These are phyloP conservation scores for Puya raimondii DNA, from an alignment of 176 grass and related monocot species.

Conservation along the genomic window DNA sequence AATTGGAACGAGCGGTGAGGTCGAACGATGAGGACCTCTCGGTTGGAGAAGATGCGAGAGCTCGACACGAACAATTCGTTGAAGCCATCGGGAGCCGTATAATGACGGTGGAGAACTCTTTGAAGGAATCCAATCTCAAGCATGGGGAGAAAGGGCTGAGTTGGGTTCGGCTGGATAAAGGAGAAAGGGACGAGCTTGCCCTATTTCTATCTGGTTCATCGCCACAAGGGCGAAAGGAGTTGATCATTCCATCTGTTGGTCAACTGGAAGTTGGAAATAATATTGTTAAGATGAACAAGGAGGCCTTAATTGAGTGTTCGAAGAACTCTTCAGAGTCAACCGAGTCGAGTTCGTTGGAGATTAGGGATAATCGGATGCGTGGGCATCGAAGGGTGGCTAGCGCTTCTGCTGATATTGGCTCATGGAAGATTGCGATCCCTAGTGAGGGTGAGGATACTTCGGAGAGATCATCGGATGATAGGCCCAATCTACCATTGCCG, in stretches of 20 bases:
- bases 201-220: slow-evolving; percentile 47
- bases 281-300: slow-evolving; percentile 34
- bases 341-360: slow-evolving; percentile 30
- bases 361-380: slow-evolving; percentile 24
- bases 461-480: slow-evolving; percentile 40
- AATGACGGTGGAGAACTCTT: slow-evolving; percentile 53
- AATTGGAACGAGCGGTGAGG: slow-evolving; percentile 49
- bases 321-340: slow-evolving; percentile 48
- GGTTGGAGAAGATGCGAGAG: slow-evolving; percentile 56
- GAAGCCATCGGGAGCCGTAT: slow-evolving; percentile 56
- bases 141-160: slow-evolving; percentile 30
- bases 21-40: slow-evolving; percentile 35
- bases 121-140: slow-evolving; percentile 43
- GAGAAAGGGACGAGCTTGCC: slow-evolving; percentile 68
- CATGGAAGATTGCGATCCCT: slow-evolving; percentile 51
- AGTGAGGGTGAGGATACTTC: slow-evolving; percentile 46
- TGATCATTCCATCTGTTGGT: slow-evolving; percentile 23
- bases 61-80: slow-evolving; percentile 57
- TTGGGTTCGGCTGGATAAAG: slow-evolving; percentile 65
- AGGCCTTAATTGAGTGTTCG: slow-evolving; percentile 36
- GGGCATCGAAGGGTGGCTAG: slow-evolving; percentile 55
- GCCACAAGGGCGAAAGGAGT: slow-evolving; percentile 28
- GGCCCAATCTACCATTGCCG: slow-evolving; percentile 31
- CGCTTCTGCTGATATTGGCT: slow-evolving; percentile 59
- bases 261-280: slow-evolving; percentile 34